These are phyloP conservation scores for Filosporella fistucella DNA, from an alignment of 495 filamentous ascomycete species.

Conservation along the genomic window DNA sequence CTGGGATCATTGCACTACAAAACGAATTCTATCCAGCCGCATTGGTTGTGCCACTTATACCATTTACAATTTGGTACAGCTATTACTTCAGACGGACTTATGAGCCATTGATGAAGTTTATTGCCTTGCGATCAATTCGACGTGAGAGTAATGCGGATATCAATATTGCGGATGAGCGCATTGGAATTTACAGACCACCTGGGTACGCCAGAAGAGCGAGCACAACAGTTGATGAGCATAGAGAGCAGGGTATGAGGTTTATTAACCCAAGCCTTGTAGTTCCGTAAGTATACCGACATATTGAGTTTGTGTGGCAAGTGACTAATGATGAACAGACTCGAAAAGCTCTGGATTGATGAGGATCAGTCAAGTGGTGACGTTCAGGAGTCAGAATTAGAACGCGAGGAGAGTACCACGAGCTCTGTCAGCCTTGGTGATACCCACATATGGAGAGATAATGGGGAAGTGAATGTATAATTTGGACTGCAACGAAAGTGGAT, in stretches of 20 bases:
- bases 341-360: slow-evolving; percentile 49
- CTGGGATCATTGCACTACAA: slow-evolving; percentile 76
- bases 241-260: slow-evolving; percentile 61
- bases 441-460: slow-evolving; percentile 46
- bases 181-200: slow-evolving; percentile 29
- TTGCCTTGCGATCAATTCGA: slow-evolving; percentile 80
- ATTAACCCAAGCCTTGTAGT: slow-evolving; percentile 70
- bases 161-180: slow-evolving; percentile 33
- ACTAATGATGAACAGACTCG: slow-evolving; percentile 29
- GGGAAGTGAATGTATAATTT: slow-evolving; percentile 28
- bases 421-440: slow-evolving; percentile 52
- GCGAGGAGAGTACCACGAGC: slow-evolving; percentile 27
- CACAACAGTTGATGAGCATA: slow-evolving; percentile 59
- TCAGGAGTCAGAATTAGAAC: not conserved
- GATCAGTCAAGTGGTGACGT: slow-evolving; percentile 6
- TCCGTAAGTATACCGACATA: slow-evolving; percentile 43
- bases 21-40: slow-evolving; percentile 63
- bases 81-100: slow-evolving; percentile 71
- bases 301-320: slow-evolving; percentile 5
- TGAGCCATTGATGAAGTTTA: slow-evolving; percentile 84
- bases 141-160: slow-evolving; percentile 40
- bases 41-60: slow-evolving; percentile 70
- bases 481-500: too few relatives aligned
- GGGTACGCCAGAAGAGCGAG: slow-evolving; percentile 35
- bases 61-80: slow-evolving; percentile 78